Evolutionary conservation across 2,329 filamentous ascomycete genomes (phyloP), one percentile per base, ranked within the genome.

Genomic region (Botryotinia convoluta): DNA sequence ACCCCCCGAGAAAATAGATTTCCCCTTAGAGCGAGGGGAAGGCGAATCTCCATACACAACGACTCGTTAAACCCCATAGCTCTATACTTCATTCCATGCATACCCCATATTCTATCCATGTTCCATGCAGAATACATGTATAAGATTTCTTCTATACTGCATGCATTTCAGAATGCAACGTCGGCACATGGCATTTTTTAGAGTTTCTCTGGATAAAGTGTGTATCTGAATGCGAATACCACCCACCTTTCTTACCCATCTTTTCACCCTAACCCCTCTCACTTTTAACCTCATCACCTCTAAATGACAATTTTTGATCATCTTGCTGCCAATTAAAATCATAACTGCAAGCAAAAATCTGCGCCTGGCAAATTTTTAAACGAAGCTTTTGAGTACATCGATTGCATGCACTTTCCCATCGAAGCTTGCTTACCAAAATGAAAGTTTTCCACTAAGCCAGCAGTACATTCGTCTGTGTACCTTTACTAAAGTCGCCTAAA

Each of bases 371-470:
- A 18, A 1, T 0, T 7, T 29, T 29, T 18, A 29, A 32, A 29
- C 6, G 51, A 57, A 32, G n/a, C 14, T 4, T 57, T 29, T 18
- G 14, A 3, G n/a, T 57, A 18, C 14, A 9, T 3, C 29, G n/a
- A 4, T 57, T 8, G 14, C 5, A 54, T 54, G n/a, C 2, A 54
- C n/a, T 54, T 29, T 29, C 6, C 6, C 14, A 54, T 29, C n/a
- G 6, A 16, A 60, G 57, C 29, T 60, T 35, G 57, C 14, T 35
- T 26, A 7, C 26, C 6, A 16, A 26, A 37, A 60, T 3, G 32
- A 7, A 1, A n/a, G 10, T 16, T 14, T 14, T 39, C 35, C 1
- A 14, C 32, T 32, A 5, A 9, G 0, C 20, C 12, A 22, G 8
- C 22, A 57, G n/a, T 57, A 29, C 51, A 4, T 57, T 16, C 14